Conservation (phyloP, 75 land plant genomes). For the Pinus tabuliformis region DNA sequence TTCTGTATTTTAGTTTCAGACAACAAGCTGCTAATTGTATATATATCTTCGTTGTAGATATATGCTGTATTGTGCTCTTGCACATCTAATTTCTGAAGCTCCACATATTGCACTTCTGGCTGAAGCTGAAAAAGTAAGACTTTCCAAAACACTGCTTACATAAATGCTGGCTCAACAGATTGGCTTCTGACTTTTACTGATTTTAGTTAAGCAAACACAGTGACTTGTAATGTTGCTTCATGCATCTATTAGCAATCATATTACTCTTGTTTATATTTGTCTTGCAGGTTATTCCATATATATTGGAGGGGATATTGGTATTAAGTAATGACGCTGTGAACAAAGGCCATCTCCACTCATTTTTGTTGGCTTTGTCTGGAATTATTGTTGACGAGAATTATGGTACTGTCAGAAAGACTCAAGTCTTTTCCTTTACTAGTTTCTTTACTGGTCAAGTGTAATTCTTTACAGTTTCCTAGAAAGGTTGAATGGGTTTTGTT, state of each 20-base stretch:
- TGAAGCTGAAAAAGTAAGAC: conserved; percentile 69
- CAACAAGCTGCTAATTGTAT: conserved; percentile 1
- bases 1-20: not conserved
- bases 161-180: not conserved
- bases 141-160: not conserved
- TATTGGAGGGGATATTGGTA: conserved; percentile 52
- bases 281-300: conserved; percentile 58
- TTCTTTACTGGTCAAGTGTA: not conserved
- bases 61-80: conserved; percentile 64
- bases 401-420: not conserved
- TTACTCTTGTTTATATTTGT: conserved; percentile 6
- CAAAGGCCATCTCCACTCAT: conserved; percentile 45
- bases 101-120: conserved; percentile 59
- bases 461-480: not conserved
- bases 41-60: conserved; percentile 29
- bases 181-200: not conserved
- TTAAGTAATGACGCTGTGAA: conserved; percentile 40
- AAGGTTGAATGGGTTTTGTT: not conserved
- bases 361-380: conserved; percentile 73
- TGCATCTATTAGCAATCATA: not conserved
- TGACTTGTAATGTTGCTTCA: not conserved
- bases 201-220: not conserved
- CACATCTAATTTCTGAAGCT: conserved; percentile 54
- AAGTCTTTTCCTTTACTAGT: not conserved
- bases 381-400: conserved; percentile 71